Base-by-base conservation (phyloP, 306 rosid genomes). In the Lathyrus aphaca region DNA sequence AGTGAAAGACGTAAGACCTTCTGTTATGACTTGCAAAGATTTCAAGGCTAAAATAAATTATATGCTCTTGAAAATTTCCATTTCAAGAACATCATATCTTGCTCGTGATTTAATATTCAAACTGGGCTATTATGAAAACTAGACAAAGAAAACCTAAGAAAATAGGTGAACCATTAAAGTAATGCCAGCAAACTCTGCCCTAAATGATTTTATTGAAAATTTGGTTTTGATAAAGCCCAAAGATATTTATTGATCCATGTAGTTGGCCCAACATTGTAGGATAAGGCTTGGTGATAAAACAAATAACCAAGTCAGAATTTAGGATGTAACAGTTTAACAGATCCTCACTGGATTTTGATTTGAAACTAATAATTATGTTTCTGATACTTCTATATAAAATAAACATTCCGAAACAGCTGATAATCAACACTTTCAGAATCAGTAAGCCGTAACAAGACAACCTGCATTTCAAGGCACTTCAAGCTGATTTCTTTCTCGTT, bases 71-170 rank as follows among this genome's bases (percentile, higher is more conserved):
- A 25, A 50, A 69, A 43, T 51, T 75, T 57, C 10, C 74, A 57
- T 75, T 64, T 8, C 74, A 64, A 44, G 73, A 57, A 69, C 23
- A 74, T 69, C 50, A 69, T 12, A 68, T 4, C 44, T 46, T 69
- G 57, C 50, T 16, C 57, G 14, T 35, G 14, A 63, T 37, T 43
- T 68, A 8, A 45, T 29, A 53, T 44, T 68, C 44, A 74, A 64
- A 56, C 29, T 29, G 8, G 12, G 62, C 64, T 43, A 39, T 38
- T 51, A 27, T 25, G 50, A 32, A 38, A 74, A 59, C 46, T 16
- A 6, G 68, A 66, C 30, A 57, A 56, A 55, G 14, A 4, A 16
- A 58, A 38, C 66, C 25, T 48, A 15, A 32, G 27, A 68, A 56
- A 46, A 11, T 37, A n/a, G 63, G 38, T 12, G 66, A 51, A 45